Percentiles rank a stretch among this genome's conserved stretches.
phyloP scores from a whole-genome alignment of 306 rosid genomes.

The Glycine soja region DNA sequence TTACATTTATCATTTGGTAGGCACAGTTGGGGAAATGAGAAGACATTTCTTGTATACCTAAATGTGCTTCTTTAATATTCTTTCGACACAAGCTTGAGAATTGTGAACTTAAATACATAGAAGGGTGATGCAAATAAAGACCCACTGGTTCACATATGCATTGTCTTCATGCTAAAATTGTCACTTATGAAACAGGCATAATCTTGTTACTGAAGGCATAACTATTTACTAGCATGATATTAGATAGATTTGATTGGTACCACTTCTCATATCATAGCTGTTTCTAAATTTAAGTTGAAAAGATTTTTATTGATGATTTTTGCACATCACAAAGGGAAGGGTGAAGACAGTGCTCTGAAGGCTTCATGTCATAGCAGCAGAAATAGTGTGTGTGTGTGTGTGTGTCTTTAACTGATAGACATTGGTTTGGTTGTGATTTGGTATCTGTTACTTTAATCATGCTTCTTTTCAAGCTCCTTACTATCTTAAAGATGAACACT shows the following conservation, averaged over 20 bases:
- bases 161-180: conserved; percentile 14
- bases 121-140: conserved; percentile 29
- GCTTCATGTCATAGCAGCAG: conserved; percentile 10
- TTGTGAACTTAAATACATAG: background rate
- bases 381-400: background rate
- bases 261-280: background rate
- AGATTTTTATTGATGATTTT: background rate
- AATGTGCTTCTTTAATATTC: conserved; percentile 7
- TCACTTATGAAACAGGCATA: conserved; percentile 10
- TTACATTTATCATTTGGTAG: conserved; percentile 12
- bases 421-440: conserved; percentile 14
- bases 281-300: conserved; percentile 19
- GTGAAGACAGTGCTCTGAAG: conserved; percentile 4
- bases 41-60: conserved; percentile 21
- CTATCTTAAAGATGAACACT: background rate
- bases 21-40: conserved; percentile 18
- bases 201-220: conserved; percentile 33
- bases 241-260: conserved; percentile 14
- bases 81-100: background rate
- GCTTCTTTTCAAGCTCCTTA: conserved; percentile 6
- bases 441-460: conserved; percentile 3
- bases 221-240: conserved; percentile 22
- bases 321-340: background rate
- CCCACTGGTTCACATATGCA: background rate
- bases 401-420: background rate